These are phyloP conservation scores for Ophiostoma australiae DNA, from an alignment of 2,329 filamentous ascomycete species.

Conservation along the genomic window DNA sequence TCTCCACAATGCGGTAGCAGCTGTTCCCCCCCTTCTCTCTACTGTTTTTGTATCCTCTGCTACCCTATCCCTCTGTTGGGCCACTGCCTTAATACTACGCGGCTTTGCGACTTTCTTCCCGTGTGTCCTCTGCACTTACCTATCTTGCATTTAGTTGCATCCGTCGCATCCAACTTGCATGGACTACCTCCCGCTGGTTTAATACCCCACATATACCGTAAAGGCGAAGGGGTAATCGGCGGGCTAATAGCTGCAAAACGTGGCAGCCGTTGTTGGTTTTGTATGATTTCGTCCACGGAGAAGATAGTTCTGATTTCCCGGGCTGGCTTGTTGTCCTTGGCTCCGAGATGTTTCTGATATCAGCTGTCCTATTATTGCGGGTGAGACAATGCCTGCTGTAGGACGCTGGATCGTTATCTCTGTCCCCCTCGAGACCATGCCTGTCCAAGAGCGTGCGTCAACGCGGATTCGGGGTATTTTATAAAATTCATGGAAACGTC, in stretches of 20 bases:
- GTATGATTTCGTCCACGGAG: not conserved
- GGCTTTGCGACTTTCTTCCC: not conserved
- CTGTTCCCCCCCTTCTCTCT: not conserved
- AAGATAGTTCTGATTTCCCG: not conserved
- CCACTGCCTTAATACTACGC: not conserved
- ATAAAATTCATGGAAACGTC: no score
- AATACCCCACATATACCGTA: not conserved
- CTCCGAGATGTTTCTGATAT: not conserved
- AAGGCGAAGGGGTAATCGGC: not conserved
- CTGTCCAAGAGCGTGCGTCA: not conserved
- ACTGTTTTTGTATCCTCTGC: no score
- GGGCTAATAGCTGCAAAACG: not conserved
- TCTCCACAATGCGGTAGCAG: not conserved
- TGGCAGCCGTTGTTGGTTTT: not conserved
- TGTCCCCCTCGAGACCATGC: not conserved
- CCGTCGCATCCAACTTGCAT: not conserved
- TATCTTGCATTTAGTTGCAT: slow-evolving; percentile 3
- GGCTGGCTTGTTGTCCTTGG: no score
- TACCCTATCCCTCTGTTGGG: not conserved
- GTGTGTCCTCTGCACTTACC: not conserved
- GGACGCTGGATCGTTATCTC: not conserved
- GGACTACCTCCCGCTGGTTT: not conserved
- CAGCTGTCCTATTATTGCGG: not conserved
- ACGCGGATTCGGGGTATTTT: not conserved
- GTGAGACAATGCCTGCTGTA: not conserved